phyloP scores from a whole-genome alignment of 495 filamentous ascomycete genomes.

The Bacidia gigantensis region DNA sequence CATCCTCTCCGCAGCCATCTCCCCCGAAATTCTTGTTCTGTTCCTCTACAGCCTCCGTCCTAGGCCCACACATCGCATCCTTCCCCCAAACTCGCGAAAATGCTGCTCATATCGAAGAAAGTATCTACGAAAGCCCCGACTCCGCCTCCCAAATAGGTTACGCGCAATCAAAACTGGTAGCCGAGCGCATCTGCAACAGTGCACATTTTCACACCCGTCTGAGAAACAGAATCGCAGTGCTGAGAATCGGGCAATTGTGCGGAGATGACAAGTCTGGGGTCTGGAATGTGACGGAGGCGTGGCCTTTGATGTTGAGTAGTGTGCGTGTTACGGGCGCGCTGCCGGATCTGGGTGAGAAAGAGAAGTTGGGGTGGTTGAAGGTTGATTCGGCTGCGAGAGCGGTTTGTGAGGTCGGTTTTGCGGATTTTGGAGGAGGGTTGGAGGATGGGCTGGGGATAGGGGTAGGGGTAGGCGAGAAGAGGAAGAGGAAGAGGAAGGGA shows the following conservation, averaged over 20 bases:
- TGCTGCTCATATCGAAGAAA: constrained; percentile 37
- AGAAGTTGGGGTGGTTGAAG: constrained; percentile 41
- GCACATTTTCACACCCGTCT: constrained; percentile 15
- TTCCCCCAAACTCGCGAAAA: no score
- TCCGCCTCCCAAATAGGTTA: constrained; percentile 37
- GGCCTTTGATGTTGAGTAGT: constrained; percentile 44
- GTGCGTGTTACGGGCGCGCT: constrained; percentile 34
- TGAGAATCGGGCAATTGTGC: constrained; percentile 46
- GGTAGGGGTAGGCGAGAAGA: neutral
- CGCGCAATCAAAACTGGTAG: constrained; percentile 48
- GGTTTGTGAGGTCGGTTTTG: constrained; percentile 26
- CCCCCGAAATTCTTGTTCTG: constrained; percentile 40
- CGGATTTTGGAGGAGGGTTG: no score
- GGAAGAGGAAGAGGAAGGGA: no score
- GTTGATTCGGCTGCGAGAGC: constrained; percentile 40
- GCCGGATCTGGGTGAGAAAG: constrained; percentile 34
- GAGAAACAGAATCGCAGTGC: constrained; percentile 24
- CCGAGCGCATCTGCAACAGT: constrained; percentile 36
- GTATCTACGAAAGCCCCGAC: neutral
- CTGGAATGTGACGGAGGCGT: constrained; percentile 52
- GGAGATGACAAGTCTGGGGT: constrained; percentile 39
- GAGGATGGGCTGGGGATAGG: neutral
- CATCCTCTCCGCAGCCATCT: constrained; percentile 20
- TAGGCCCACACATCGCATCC: constrained; percentile 7
- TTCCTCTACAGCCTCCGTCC: constrained; percentile 39